phyloP scores from a whole-genome alignment of 306 rosid genomes.

The Nissolia schottii region DNA sequence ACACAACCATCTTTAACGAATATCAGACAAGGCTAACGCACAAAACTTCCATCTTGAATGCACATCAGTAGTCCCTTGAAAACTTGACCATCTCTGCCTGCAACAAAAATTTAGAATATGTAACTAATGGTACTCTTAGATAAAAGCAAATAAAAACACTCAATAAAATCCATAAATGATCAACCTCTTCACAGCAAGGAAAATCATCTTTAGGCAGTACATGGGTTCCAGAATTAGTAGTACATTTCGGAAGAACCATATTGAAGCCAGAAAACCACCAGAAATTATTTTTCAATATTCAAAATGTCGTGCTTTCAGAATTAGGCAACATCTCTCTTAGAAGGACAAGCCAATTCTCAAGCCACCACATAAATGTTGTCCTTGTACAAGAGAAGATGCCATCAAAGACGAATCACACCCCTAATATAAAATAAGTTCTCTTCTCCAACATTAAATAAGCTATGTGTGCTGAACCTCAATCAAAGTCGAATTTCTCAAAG shows the following conservation, averaged over 20 bases:
- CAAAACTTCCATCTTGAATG: constrained; percentile 18
- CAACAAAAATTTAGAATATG: constrained; percentile 19
- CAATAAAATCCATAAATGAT: neutral
- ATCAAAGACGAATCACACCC: neutral
- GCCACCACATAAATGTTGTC: neutral
- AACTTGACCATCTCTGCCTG: constrained; percentile 69
- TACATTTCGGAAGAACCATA: neutral
- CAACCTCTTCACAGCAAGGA: neutral
- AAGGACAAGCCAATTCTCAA: neutral
- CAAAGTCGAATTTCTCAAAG: neutral
- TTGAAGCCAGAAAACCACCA: neutral
- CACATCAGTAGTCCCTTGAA: constrained; percentile 53
- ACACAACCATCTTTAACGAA: constrained; percentile 15
- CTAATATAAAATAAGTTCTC: neutral
- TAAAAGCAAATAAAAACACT: neutral
- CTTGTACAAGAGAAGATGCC: neutral
- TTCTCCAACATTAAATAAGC: neutral
- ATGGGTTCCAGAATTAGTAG: neutral
- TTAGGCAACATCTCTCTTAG: neutral
- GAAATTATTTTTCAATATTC: neutral
- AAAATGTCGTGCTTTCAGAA: neutral
- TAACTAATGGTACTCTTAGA: neutral
- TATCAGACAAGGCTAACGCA: neutral
- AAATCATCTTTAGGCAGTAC: neutral
- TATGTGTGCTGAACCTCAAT: neutral